phyloP scores from a whole-genome alignment of 176 grass and related monocot genomes.

The Triticum aestivum region IWGSC_CS_RefSeq_v2.1 NC_057794.1:256236321-256236820 shows the following conservation, averaged over 20 bases:
- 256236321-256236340: background rate
- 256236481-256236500: slow-evolving; percentile 80
- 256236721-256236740: slow-evolving; percentile 87
- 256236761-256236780: slow-evolving; percentile 75
- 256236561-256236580: slow-evolving; percentile 76
- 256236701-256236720: slow-evolving; percentile 81
- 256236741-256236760: slow-evolving; percentile 65
- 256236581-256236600: slow-evolving; percentile 62
- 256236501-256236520: slow-evolving; percentile 78
- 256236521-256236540: slow-evolving; percentile 67
- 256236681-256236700: slow-evolving; percentile 69
- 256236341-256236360: too few relatives aligned
- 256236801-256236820: slow-evolving; percentile 19
- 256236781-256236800: slow-evolving; percentile 82
- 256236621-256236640: too few relatives aligned
- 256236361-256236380: too few relatives aligned
- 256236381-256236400: slow-evolving; percentile 49
- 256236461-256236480: slow-evolving; percentile 73
- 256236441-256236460: slow-evolving; percentile 82
- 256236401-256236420: slow-evolving; percentile 63
- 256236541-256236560: slow-evolving; percentile 91
- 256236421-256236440: slow-evolving; percentile 65
- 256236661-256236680: background rate
- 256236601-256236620: slow-evolving; percentile 40
- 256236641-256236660: too few relatives aligned